Conservation (phyloP, 2,329 filamentous ascomycete genomes). For the Fusarium protoensiforme region DNA sequence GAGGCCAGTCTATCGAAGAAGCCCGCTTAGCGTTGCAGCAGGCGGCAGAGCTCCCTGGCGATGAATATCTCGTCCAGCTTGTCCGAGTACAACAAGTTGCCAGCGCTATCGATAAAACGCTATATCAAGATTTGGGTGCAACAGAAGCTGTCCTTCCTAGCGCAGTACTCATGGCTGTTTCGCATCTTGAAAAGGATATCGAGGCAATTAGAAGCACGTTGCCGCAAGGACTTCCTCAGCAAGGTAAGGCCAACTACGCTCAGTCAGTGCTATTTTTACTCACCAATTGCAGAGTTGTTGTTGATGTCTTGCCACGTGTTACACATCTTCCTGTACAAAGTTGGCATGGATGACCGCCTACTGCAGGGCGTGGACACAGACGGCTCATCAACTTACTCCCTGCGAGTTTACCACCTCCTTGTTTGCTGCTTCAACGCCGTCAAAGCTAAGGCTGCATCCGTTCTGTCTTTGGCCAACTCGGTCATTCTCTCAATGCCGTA, state of each 20-base stretch:
- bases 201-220: neutral
- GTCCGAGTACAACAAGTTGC: slow-evolving; percentile 4
- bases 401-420: slow-evolving; percentile 1
- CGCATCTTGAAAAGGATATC: slow-evolving; percentile 10
- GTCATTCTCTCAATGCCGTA: slow-evolving; percentile 15
- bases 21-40: neutral
- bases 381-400: neutral
- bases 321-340: slow-evolving; percentile 9
- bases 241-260: neutral
- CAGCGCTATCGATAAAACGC: neutral
- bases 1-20: neutral
- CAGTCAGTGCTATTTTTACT: neutral
- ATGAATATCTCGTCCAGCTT: neutral
- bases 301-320: slow-evolving; percentile 5
- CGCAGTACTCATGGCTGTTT: neutral
- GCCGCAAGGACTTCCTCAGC: neutral
- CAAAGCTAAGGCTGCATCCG: slow-evolving; percentile 2
- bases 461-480: neutral
- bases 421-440: slow-evolving; percentile 16
- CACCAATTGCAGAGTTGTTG: neutral
- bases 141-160: neutral
- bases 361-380: neutral
- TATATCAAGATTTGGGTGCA: neutral
- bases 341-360: slow-evolving; percentile 11
- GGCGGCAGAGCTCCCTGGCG: neutral